Base-by-base conservation (phyloP, 108 stramenopile species). In the Seminavis robusta region DNA sequence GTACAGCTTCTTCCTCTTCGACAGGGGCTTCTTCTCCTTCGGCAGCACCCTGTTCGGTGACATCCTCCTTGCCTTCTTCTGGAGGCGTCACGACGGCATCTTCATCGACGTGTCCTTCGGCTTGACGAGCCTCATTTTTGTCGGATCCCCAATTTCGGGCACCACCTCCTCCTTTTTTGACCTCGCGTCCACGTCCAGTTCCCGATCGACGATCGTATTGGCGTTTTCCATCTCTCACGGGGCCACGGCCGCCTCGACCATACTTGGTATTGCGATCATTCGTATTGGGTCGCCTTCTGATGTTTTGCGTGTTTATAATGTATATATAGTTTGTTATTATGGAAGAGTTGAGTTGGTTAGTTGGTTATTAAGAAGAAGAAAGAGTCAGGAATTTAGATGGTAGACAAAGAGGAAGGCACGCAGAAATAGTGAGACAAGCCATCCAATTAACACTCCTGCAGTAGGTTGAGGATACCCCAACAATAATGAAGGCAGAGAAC, bases 141-240 rank as follows among this genome's bases (percentile, higher is more conserved):
- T 88, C 86, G 47, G 75, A 76, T 8, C 94, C 94, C 94, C 94
- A 95, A 72, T 95, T 95, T 70, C 75, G 82, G 33, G 84, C 89
- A 43, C 94, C 94, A 15, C 83, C 94, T 40, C 94, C 94, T 24
- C 56, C 81, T 67, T 95, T 95, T 63, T 88, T 90, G 63, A 85
- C 81, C 66, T 95, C 94, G 43, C 78, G 79, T 56, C 94, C 94
- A 52, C 94, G 88, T 34, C 94, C 94, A 37, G 94, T 92, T 42
- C 94, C 94, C 36, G 85, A 87, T 43, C 82, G 76, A 44, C 94
- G 88, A 56, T 94, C 94, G 54, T 83, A 92, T 25, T 71, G 67
- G 24, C 92, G 86, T 69, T 94, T 90, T 50, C 92, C 92, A 23
- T 88, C 92, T 27, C 92, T 73, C 43, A 78, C 38, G 28, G 88